A percentile compares a stretch with the other conserved stretches of the same genome.
Evolutionary conservation across 192 early-diverging fungal genomes (phyloP).

Genomic region (Umbelopsis sp.): DNA sequence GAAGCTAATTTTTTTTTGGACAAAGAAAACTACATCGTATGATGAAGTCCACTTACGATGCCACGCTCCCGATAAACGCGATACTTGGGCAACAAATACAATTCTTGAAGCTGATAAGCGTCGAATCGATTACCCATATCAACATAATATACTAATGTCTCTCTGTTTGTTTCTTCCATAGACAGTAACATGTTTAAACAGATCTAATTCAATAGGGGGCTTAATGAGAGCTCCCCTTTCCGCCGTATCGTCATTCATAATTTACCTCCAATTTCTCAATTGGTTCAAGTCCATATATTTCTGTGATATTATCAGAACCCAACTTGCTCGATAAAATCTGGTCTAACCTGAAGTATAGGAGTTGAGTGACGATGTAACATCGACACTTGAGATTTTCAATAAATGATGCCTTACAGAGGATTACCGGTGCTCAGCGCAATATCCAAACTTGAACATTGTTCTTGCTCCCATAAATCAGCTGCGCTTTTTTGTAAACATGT

Average conservation of each 20-base stretch:
- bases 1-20: too few species aligned
- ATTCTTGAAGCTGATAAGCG: neutral
- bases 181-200: neutral
- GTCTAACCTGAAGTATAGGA: too few species aligned
- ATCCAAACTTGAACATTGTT: neutral
- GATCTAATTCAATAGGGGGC: neutral
- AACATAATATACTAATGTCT: neutral
- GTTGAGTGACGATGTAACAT: too few species aligned
- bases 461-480: constrained; percentile 6
- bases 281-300: neutral
- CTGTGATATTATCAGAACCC: neutral
- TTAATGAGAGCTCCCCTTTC: neutral
- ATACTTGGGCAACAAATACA: constrained; percentile 1
- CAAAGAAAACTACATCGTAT: too few species aligned
- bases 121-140: neutral
- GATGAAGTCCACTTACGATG: neutral
- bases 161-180: neutral
- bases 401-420: neutral
- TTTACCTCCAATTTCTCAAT: neutral
- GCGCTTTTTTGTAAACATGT: neutral
- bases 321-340: neutral
- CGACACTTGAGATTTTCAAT: too few species aligned
- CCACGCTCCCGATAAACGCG: neutral
- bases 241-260: neutral
- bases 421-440: neutral